phyloP scores from a whole-genome alignment of 768 basidiomycete genomes.

The Phlebiopsis gigantea region DNA sequence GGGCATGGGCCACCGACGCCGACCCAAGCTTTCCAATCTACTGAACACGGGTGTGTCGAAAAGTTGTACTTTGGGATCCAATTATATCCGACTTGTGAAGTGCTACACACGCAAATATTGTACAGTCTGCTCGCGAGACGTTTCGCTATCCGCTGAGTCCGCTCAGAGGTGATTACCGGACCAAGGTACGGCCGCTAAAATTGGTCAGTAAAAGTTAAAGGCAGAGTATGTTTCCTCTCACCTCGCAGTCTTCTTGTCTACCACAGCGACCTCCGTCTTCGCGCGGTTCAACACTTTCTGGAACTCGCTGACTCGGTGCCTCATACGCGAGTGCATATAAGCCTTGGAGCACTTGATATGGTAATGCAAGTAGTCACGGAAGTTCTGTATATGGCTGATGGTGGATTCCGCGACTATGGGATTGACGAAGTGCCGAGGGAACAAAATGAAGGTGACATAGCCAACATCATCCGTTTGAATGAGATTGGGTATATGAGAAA shows the following conservation, averaged over 20 bases:
- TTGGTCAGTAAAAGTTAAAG: background rate
- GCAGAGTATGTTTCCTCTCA: too few relatives aligned
- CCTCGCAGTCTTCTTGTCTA: slow-evolving; percentile 90
- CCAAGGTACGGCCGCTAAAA: slow-evolving; percentile 1
- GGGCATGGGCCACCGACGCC: slow-evolving; percentile 72
- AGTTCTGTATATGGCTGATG: slow-evolving; percentile 93
- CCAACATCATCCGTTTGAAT: slow-evolving; percentile 84
- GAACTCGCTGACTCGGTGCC: slow-evolving; percentile 90
- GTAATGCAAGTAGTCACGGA: slow-evolving; percentile 99
- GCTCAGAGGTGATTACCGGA: background rate
- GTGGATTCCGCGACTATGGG: slow-evolving; percentile 62
- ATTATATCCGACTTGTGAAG: background rate
- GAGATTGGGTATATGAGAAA: slow-evolving; percentile 79
- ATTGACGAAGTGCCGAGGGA: slow-evolving; percentile 90
- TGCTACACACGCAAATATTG: background rate
- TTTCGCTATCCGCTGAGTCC: background rate
- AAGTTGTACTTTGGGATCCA: background rate
- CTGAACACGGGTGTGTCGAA: slow-evolving; percentile 25
- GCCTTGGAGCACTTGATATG: slow-evolving; percentile 99
- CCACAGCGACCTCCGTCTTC: slow-evolving; percentile 81
- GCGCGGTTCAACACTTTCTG: slow-evolving; percentile 94
- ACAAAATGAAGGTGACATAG: slow-evolving; percentile 96
- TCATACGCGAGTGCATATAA: slow-evolving; percentile 98
- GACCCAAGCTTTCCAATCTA: slow-evolving; percentile 80
- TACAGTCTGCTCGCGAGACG: background rate